Evolutionary conservation across 441 rosid species (phyloP).

Genomic region (Jatropha podagrica): DNA sequence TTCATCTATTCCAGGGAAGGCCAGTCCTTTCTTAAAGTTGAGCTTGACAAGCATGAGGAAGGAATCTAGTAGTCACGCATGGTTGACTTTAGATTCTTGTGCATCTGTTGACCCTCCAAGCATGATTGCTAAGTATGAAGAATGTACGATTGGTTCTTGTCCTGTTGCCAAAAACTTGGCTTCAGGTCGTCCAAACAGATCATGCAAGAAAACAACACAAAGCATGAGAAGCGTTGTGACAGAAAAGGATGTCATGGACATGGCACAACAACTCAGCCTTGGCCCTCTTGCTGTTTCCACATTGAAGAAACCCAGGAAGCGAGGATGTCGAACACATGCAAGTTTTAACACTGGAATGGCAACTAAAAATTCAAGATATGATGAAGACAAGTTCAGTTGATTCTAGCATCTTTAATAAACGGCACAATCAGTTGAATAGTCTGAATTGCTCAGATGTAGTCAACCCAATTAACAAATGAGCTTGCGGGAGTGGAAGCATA

Average conservation of each 20-base stretch:
- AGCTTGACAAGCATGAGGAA: constrained; percentile 37
- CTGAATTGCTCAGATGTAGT: background rate
- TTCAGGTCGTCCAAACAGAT: constrained; percentile 41
- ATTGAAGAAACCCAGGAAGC: constrained; percentile 53
- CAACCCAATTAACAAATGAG: constrained; percentile 3
- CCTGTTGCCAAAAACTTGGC: constrained; percentile 30
- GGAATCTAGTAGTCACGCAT: constrained; percentile 51
- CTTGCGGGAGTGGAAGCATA: background rate
- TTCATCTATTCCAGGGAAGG: constrained; percentile 23
- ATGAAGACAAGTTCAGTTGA: constrained; percentile 31
- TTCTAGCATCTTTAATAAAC: background rate
- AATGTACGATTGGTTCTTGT: constrained; percentile 25
- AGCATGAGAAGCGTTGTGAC: constrained; percentile 29
- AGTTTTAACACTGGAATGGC: constrained; percentile 34
- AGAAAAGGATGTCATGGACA: constrained; percentile 39
- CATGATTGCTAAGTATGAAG: constrained; percentile 36
- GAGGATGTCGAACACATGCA: constrained; percentile 39
- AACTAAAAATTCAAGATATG: constrained; percentile 27
- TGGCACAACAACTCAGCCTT: constrained; percentile 47
- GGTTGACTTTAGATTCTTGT: constrained; percentile 80
- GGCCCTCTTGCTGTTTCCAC: constrained; percentile 48
- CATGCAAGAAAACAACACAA: constrained; percentile 48
- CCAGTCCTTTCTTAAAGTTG: constrained; percentile 36
- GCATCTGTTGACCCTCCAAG: constrained; percentile 34
- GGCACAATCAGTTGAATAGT: background rate